Evolutionary conservation across 352 stramenopile species (phyloP).

Genomic region (Pythium sp.): DNA sequence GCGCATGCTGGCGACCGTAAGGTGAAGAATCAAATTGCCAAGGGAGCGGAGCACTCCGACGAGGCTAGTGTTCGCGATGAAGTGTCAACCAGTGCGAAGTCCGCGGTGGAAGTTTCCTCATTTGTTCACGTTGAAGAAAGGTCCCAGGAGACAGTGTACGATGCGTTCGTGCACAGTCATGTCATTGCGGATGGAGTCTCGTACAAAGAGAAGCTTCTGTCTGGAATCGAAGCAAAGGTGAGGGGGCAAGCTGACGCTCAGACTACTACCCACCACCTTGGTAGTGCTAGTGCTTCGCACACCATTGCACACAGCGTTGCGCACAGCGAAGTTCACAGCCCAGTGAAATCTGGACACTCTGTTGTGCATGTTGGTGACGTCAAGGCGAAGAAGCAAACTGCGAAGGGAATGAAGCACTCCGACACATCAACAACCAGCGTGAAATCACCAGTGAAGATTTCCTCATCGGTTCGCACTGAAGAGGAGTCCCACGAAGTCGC

Average conservation of each 20-base stretch:
- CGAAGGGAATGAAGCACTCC: neutral
- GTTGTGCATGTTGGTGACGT: neutral
- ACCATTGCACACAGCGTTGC: no score
- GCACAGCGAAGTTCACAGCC: neutral
- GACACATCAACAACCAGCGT: neutral
- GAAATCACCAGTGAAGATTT: neutral
- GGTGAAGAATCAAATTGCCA: slow-evolving; percentile 1
- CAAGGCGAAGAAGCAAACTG: neutral
- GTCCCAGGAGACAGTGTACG: neutral
- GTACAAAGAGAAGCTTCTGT: neutral
- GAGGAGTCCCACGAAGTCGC: neutral
- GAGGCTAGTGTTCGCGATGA: neutral
- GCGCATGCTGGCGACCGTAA: slow-evolving; percentile 3
- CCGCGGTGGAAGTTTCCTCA: neutral
- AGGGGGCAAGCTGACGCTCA: neutral
- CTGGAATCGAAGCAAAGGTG: neutral
- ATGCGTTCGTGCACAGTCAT: neutral
- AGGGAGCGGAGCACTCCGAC: neutral
- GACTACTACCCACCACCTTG: neutral
- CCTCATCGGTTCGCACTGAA: neutral
- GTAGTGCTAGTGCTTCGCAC: neutral
- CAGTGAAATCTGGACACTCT: neutral
- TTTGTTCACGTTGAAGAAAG: neutral
- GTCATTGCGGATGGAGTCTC: neutral
- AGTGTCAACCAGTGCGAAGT: neutral